Evolutionary conservation across 768 basidiomycete species (phyloP).

Genomic region (Serendipita sp.): DNA sequence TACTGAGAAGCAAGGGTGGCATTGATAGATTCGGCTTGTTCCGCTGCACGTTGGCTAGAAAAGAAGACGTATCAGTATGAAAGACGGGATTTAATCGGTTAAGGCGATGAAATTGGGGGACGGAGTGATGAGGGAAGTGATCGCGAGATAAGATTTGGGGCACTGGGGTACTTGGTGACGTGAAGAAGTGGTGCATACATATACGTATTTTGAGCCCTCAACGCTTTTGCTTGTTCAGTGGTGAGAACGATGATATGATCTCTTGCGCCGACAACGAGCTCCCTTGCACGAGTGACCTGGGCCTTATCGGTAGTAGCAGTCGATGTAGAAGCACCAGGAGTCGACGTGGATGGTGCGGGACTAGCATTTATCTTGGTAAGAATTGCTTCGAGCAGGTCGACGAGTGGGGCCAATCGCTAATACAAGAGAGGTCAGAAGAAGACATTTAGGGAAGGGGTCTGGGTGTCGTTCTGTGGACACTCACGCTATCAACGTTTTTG

Average conservation of each 20-base stretch:
- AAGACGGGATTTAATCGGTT: constrained; percentile 7
- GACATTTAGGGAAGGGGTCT: constrained; percentile 12
- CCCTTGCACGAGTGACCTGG: constrained; percentile 61
- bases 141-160: neutral
- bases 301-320: constrained; percentile 38
- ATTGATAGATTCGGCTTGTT: constrained; percentile 48
- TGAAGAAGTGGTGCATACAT: constrained; percentile 29
- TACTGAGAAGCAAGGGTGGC: constrained; percentile 42
- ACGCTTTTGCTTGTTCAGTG: constrained; percentile 51
- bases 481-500: constrained; percentile 56
- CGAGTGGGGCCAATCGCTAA: constrained; percentile 56
- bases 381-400: constrained; percentile 51
- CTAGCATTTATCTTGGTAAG: constrained; percentile 22
- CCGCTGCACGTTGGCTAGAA: constrained; percentile 48
- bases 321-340: constrained; percentile 5
- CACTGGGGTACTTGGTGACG: neutral
- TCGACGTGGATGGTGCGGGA: neutral
- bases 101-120: neutral
- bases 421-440: constrained; percentile 6
- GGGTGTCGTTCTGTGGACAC: neutral
- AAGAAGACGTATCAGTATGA: neutral
- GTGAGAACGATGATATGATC: constrained; percentile 51
- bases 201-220: constrained; percentile 47
- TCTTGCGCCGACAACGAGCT: constrained; percentile 45
- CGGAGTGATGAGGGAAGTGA: neutral